Base-by-base conservation (phyloP, 2,329 filamentous ascomycete genomes). In the Xylaria sp. region DNA sequence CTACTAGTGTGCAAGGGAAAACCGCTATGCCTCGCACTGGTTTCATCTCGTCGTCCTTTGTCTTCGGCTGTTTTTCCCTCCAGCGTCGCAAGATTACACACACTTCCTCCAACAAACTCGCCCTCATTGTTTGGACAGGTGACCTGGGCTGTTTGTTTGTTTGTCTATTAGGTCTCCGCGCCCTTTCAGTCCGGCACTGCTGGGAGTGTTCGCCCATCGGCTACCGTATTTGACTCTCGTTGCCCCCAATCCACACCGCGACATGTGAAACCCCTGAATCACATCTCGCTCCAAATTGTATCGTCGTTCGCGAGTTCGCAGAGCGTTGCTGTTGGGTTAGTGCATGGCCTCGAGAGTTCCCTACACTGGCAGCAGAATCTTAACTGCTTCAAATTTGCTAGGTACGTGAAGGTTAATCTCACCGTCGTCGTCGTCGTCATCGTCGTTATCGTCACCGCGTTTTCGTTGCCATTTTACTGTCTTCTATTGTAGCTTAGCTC, bases 201-300 rank as follows among this genome's bases (percentile, higher is more conserved):
- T 23, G 39, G 59, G 50, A 64, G 13, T 44, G 23, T 18, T 50
- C 9, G n/a, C 34, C 44, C 20, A 8, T 55, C 46, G 41, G 46
- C 20, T n/a, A 55, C 54, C 10, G 37, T 41, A 58, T 65, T 60
- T 41, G 55, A 68, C 20, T 28, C 18, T 52, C 46, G 28, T 23
- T 12, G 48, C 57, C 51, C 50, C 34, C 15, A 37, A 37, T 54
- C 62, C 52, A 20, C 62, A 39, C 44, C 65, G 25, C 58, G 69
- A 70, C 59, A 70, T 67, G 65, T 66, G 65, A 70, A 58, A 18
- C 62, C 62, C 65, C 65, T 69, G 66, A 66, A 64, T 51, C 56
- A 48, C 37, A 34, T 41, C 55, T 37, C 50, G 68, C 52, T 51
- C 55, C 46, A 44, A 56, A 63, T 18, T 48, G 37, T 58, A 50